Evolutionary conservation across 2,329 filamentous ascomycete genomes (phyloP).

Genomic region (Bipolaris victoriae): DNA sequence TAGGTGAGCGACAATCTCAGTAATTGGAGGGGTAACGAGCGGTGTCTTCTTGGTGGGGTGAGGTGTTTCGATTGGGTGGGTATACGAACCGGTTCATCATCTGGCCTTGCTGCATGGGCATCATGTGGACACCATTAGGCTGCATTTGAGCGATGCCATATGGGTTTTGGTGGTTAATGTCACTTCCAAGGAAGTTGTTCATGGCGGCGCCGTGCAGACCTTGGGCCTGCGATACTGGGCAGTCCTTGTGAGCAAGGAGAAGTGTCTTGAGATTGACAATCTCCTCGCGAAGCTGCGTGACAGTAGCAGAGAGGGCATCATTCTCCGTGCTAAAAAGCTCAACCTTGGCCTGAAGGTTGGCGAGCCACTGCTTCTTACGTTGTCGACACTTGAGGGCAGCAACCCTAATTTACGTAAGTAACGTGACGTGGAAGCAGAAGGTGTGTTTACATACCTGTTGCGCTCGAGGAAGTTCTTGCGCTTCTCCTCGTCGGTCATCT

Average conservation of each 20-base stretch:
- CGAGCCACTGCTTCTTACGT: slow-evolving; percentile 98
- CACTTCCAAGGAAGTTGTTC: slow-evolving; percentile 57
- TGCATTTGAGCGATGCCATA: slow-evolving; percentile 56
- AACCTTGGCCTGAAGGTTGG: slow-evolving; percentile 91
- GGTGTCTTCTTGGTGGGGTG: slow-evolving; percentile 38
- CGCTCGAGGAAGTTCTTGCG: slow-evolving; percentile 96
- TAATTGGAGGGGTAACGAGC: slow-evolving; percentile 32
- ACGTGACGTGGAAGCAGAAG: not conserved
- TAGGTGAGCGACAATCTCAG: slow-evolving; percentile 38
- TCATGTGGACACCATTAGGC: slow-evolving; percentile 51
- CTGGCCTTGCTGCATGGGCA: slow-evolving; percentile 48
- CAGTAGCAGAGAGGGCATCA: slow-evolving; percentile 81
- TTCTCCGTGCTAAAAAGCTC: slow-evolving; percentile 93
- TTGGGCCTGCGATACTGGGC: slow-evolving; percentile 88
- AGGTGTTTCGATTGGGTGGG: slow-evolving; percentile 27
- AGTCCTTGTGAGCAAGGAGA: slow-evolving; percentile 93
- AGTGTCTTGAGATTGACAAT: slow-evolving; percentile 94
- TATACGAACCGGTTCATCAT: slow-evolving; percentile 50
- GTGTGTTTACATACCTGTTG: slow-evolving; percentile 73
- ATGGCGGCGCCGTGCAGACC: slow-evolving; percentile 64
- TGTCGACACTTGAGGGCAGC: slow-evolving; percentile 96
- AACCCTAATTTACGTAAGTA: slow-evolving; percentile 66
- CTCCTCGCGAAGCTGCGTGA: slow-evolving; percentile 85
- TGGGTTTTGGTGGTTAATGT: slow-evolving; percentile 54
- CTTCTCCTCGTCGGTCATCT: slow-evolving; percentile 99